Conservation (phyloP, 768 basidiomycete species). For the Mrakia frigida region DNA sequence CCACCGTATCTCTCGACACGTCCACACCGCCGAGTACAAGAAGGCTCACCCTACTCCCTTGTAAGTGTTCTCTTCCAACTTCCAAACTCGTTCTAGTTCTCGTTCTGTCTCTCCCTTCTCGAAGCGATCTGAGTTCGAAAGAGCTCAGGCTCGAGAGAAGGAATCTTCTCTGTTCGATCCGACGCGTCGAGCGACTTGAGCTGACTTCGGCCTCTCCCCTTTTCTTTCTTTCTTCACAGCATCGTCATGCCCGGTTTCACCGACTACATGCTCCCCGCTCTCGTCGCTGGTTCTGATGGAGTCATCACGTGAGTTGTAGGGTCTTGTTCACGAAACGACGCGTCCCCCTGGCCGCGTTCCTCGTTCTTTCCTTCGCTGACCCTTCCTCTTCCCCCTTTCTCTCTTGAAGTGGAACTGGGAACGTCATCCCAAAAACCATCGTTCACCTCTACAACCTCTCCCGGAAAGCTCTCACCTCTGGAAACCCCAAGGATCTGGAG, state of each 20-base stretch:
- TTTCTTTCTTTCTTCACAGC: constrained; percentile 31
- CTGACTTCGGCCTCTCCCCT: not conserved
- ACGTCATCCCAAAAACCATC: constrained; percentile 47
- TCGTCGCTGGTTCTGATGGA: constrained; percentile 61
- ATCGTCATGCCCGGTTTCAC: constrained; percentile 66
- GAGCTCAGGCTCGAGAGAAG: no score
- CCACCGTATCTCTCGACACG: constrained; percentile 62
- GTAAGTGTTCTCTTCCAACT: no score
- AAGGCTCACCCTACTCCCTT: constrained; percentile 29
- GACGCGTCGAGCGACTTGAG: no score
- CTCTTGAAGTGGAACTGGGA: constrained; percentile 37
- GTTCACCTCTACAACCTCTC: constrained; percentile 44
- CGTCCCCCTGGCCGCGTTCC: not conserved
- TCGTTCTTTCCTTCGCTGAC: not conserved
- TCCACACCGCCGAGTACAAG: constrained; percentile 42
- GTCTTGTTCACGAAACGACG: not conserved
- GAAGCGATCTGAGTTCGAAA: not conserved
- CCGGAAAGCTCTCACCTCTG: constrained; percentile 40
- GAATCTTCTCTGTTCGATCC: no score
- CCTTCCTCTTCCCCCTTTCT: not conserved
- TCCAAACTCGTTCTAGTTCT: not conserved
- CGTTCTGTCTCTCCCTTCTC: constrained; percentile 9
- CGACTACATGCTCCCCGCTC: constrained; percentile 59
- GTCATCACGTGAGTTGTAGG: constrained; percentile 53
- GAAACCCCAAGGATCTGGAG: constrained; percentile 38